phyloP scores from a whole-genome alignment of 768 basidiomycete genomes.

The Calocybe indica region DNA sequence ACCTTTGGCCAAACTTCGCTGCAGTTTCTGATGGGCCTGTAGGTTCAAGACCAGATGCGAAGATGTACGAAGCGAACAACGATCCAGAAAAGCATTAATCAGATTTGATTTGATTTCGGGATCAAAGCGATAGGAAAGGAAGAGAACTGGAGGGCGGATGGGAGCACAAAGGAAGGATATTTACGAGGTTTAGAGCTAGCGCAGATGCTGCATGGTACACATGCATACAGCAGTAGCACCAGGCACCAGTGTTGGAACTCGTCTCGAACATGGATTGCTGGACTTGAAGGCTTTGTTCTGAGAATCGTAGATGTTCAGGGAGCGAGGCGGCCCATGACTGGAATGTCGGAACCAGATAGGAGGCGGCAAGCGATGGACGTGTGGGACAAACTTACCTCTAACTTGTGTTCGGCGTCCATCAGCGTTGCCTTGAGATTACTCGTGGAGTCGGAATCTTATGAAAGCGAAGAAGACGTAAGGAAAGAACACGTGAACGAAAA shows the following conservation, averaged over 20 bases:
- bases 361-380: background rate
- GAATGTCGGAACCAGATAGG: slow-evolving; percentile 2
- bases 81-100: slow-evolving; percentile 4
- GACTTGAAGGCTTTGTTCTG: slow-evolving; percentile 58
- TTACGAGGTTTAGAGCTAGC: slow-evolving; percentile 58
- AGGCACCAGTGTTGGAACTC: slow-evolving; percentile 70
- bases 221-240: slow-evolving; percentile 79
- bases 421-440: slow-evolving; percentile 28
- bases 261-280: slow-evolving; percentile 79
- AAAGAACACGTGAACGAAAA: background rate
- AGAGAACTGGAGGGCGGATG: background rate
- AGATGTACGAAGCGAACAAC: slow-evolving; percentile 6
- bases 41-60: slow-evolving; percentile 1
- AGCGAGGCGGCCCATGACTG: slow-evolving; percentile 53
- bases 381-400: slow-evolving; percentile 30
- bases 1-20: slow-evolving; percentile 24
- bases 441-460: slow-evolving; percentile 29
- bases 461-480: slow-evolving; percentile 1
- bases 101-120: background rate
- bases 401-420: slow-evolving; percentile 36
- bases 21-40: slow-evolving; percentile 33
- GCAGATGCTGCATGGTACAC: slow-evolving; percentile 63
- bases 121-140: no score
- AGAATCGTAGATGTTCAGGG: slow-evolving; percentile 68
- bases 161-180: slow-evolving; percentile 17